A percentile compares a stretch with the other conserved stretches of the same genome.
Conservation (phyloP, 23 red algal species). For the Gracilaria caudata region DNA sequence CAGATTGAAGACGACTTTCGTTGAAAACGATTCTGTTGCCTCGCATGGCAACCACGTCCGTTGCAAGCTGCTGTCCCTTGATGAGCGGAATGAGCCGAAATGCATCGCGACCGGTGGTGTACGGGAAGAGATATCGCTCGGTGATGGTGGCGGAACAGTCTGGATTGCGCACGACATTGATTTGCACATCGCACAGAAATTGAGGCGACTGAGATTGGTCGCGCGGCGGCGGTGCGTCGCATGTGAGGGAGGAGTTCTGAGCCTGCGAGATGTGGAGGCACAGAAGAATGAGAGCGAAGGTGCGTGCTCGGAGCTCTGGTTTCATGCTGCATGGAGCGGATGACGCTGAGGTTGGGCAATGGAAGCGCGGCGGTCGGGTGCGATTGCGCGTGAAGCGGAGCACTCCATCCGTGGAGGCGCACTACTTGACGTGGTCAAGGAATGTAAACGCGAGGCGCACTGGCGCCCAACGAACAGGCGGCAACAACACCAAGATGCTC, state of each 20-base stretch:
- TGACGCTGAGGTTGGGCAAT: too few species aligned
- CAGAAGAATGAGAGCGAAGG: too few species aligned
- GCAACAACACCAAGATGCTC: too few species aligned
- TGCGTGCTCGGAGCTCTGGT: too few species aligned
- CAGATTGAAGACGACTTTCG: background rate
- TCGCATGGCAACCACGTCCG: conserved; percentile 5
- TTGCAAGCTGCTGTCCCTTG: conserved; percentile 20
- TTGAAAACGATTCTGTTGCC: background rate
- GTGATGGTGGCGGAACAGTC: conserved; percentile 8
- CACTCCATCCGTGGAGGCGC: too few species aligned
- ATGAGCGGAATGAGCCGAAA: conserved; percentile 23
- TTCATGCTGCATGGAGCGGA: too few species aligned
- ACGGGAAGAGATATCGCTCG: conserved; percentile 42
- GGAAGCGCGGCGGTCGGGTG: too few species aligned
- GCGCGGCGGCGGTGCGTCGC: conserved; percentile 13
- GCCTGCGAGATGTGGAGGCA: background rate
- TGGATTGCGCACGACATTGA: conserved; percentile 37
- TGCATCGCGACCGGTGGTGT: conserved; percentile 34
- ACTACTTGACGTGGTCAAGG: too few species aligned
- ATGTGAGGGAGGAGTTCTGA: conserved; percentile 22
- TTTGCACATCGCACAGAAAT: conserved; percentile 18
- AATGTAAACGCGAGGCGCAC: too few species aligned
- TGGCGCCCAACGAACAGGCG: too few species aligned
- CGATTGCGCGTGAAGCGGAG: too few species aligned
- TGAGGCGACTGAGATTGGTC: conserved; percentile 18